phyloP scores from a whole-genome alignment of 495 filamentous ascomycete species.

The Pyrenula aspistea region DNA sequence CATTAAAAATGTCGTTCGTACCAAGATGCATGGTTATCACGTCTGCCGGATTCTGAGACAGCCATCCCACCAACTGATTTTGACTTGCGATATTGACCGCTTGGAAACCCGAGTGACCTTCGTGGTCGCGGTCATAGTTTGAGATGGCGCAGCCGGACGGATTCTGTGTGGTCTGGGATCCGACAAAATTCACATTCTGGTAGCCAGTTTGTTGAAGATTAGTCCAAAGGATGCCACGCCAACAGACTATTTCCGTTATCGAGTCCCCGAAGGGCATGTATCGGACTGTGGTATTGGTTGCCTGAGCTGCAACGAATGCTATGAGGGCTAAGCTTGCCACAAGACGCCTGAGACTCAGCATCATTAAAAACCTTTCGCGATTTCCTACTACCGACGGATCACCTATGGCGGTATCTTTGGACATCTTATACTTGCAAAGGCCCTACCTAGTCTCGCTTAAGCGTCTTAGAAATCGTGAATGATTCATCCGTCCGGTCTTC shows the following conservation, averaged over 20 bases:
- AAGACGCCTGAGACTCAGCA: no score
- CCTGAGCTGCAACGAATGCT: background rate
- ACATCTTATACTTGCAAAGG: no score
- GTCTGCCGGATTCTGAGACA: constrained; percentile 31
- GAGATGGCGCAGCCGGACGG: constrained; percentile 18
- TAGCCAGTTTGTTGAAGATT: constrained; percentile 28
- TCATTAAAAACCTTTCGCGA: no score
- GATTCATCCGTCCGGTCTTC: no score
- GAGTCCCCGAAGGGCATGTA: constrained; percentile 39
- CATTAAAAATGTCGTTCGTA: constrained; percentile 38
- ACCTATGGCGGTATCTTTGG: no score
- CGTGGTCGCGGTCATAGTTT: constrained; percentile 35
- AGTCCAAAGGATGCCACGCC: constrained; percentile 23
- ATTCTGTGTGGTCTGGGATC: constrained; percentile 14
- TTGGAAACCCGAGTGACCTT: constrained; percentile 40
- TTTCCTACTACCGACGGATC: no score
- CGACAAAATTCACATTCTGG: constrained; percentile 33
- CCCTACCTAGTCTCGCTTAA: no score
- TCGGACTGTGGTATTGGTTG: constrained; percentile 13
- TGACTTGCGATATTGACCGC: constrained; percentile 35
- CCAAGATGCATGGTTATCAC: constrained; percentile 38
- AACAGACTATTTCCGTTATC: constrained; percentile 32
- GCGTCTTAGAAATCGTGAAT: no score
- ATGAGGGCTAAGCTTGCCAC: background rate
- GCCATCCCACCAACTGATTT: constrained; percentile 35